Base-by-base conservation (phyloP, 1,139 yeast species). In the Kodamaea alishanica region DNA sequence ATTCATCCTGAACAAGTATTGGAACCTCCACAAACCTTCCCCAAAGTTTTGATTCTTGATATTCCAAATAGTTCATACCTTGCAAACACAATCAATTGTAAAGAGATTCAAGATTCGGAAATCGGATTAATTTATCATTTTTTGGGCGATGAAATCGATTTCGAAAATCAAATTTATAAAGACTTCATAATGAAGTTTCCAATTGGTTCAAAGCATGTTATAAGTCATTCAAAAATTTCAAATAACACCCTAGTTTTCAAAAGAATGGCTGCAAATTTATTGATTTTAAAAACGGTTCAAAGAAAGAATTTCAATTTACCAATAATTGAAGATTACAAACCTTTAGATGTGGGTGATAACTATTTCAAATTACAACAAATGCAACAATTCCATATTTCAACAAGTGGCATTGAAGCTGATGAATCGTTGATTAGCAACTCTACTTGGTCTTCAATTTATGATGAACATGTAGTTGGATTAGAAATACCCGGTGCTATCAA, bases 1-100 rank as follows among this genome's bases (percentile, higher is more conserved):
- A 69, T 92, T 0, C 54, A 60, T 1, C 87, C 97, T 0, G 76
- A 77, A 1, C 84, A 88, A 53, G 97, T 92, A 1, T 51, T 90
- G 44, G 90, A 77, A 1, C 77, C 79, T 4, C 66, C 80, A 4
- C 75, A 81, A 39, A 49, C 59, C 0, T 84, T 84, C 42, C 72
- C 79, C 2, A 77, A 83, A 30, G 65, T 85, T 10, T 58, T 89
- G 33, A 68, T 92, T 3, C 53, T 92, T 8, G 97, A 92, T 55
- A 76, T 90, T 26, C 96, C 97, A 0, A 64, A 69, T 24, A 41
- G 45, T 0, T 58, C 56, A 0, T 86, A 81, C 51, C 54, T 87
- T n/a, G 52, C 61, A 0, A 65, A 70, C 34, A 70, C 81, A 1
- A 23, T 75, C 0, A 38, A 45, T 0, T 56, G 63, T 30, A 55